A percentile compares a stretch with the other conserved stretches of the same genome.
These are phyloP conservation scores for Nitzschia putrida DNA, from an alignment of 108 stramenopile genomes.

Conservation along the genomic window DNA sequence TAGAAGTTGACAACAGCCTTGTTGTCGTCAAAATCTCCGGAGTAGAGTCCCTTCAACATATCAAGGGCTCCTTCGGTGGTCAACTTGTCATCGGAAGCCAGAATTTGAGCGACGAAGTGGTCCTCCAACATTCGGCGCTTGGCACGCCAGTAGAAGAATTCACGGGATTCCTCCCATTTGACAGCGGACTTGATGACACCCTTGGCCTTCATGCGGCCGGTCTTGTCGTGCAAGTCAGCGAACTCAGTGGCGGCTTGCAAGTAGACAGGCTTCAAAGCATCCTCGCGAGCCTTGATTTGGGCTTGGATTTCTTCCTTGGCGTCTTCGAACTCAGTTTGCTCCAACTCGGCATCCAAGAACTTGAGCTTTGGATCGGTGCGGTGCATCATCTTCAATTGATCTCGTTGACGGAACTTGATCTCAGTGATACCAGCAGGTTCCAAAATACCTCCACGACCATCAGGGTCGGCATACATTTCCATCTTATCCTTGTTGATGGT, in stretches of 20 bases:
- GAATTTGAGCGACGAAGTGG: constrained; percentile 66
- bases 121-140: constrained; percentile 93
- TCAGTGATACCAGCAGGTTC: constrained; percentile 98
- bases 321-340: constrained; percentile 71
- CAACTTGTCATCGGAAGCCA: constrained; percentile 55
- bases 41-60: constrained; percentile 54
- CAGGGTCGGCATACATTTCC: constrained; percentile 98
- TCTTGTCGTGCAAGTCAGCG: constrained; percentile 96
- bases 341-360: constrained; percentile 86
- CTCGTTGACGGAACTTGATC: constrained; percentile 95
- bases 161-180: constrained; percentile 87
- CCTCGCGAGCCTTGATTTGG: constrained; percentile 91
- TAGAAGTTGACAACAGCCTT: constrained; percentile 73
- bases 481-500: constrained; percentile 97
- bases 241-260: constrained; percentile 96
- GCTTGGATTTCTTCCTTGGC: constrained; percentile 70
- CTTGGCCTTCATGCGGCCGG: constrained; percentile 99
- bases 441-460: constrained; percentile 96
- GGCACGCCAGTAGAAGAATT: constrained; percentile 94
- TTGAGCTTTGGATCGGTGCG: constrained; percentile 84
- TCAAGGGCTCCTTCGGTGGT: constrained; percentile 53
- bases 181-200: constrained; percentile 92
- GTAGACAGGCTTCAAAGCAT: constrained; percentile 90
- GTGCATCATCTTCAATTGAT: constrained; percentile 87
- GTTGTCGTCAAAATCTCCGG: constrained; percentile 78